Evolutionary conservation across 257 asterid genomes (phyloP), one percentile per base, ranked within the genome.

Genomic region (Hygrophila difformis): DNA sequence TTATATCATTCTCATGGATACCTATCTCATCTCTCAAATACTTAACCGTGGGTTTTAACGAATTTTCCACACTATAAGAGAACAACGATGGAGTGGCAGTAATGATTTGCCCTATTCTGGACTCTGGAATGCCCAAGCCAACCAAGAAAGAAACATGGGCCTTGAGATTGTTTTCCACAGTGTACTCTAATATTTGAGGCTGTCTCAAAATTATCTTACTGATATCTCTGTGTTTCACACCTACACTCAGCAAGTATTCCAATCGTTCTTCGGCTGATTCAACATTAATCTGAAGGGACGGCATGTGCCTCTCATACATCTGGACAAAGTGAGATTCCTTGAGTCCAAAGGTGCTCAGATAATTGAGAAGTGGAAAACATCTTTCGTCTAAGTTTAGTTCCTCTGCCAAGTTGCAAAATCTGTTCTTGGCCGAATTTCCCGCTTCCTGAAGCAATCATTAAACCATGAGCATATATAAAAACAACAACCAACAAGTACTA

Each of bases 281-380:
- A 38, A 73, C 86, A 51, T 88, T 88, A 46, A 78, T 84, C 74
- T 88, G 94, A 64, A 88, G 95, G 36, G 89, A 76, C 1, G 89
- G 89, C 97, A 88, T 79, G 57, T 88, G 97, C 80, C 97, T 71
- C 71, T 81, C 95, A 16, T 84, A 81, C 82, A 88, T 88, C 65
- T 77, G 95, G 60, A 79, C 56, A 61, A 84, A 84, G 57, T 88
- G 93, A 48, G 80, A 59, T 42, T 84, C 95, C 64, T 83, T 78
- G 28, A 87, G 82, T 20, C 95, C 97, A 50, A 83, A 84, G 36
- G 74, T 70, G 69, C 78, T 71, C 47, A 88, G 75, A 49, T 88
- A 88, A 59, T 79, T 79, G 51, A 88, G 94, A 61, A 88, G 97
- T 3, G 94, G 87, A 39, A 74, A 67, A 62, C 72, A 81, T 71